Base-by-base conservation (phyloP, 169 alveolate species). In the Cryptosporidium sp. region DNA sequence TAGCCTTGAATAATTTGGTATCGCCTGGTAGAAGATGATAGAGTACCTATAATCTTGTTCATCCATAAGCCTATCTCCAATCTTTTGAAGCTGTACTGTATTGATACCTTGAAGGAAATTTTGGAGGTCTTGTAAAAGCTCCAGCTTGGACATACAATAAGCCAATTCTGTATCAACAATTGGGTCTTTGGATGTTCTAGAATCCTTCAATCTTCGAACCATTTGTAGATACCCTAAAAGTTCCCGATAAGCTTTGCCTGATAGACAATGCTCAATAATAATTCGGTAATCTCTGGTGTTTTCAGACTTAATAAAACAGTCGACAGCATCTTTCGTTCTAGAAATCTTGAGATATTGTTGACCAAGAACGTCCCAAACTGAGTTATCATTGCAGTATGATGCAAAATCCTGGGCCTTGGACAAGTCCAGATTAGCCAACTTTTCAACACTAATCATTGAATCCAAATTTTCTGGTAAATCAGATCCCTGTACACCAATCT, bases 1-100 rank as follows among this genome's bases (percentile, higher is more conserved):
- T 65, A 99, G 94, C 93, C 98, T 97, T 84, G 99, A 97, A 93
- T 98, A 96, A 94, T 99, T 98, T 35, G 99, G 99, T 71, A 97
- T 93, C 45, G 96, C 94, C 62, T 96, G 93, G 93, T 95, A 99
- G 43, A 99, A 91, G 41, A 97, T 95, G 91, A 97, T 97, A 7
- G 99, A 99, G 10, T 94, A 97, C 92, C 96, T 96, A 84, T 92
- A 96, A 65, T 93, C 91, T 70, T 93, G 85, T 75, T 95, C 96
- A 69, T 96, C 98, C 92, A 91, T 96, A 75, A 96, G 95, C 85
- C 98, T 92, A 85, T 97, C 99, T 50, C 98, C 98, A 37, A 96
- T 96, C 73, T 93, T 95, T 85, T 94, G 93, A 35, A 96, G 93
- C 84, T 96, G 97, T 45, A 96, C 98, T 8, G 97, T 96, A 93